Percentiles rank a stretch among this genome's conserved stretches.
Conservation (phyloP, 495 filamentous ascomycete species). For the Penicillium lividum region DNA sequence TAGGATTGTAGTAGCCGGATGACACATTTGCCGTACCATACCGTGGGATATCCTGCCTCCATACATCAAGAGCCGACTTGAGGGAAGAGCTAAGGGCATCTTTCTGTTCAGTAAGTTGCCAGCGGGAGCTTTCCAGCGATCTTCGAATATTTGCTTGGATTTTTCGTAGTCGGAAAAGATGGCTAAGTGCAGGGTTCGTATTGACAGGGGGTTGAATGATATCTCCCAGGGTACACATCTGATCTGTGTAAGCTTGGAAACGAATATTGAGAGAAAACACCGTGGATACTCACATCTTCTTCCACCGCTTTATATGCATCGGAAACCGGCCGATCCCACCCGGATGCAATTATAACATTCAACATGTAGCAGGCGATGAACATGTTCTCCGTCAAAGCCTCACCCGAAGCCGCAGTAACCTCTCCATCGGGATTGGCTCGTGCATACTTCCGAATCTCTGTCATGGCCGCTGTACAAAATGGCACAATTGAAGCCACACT, state of each 20-base stretch:
- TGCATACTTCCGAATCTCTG: slow-evolving; percentile 28
- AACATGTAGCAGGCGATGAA: slow-evolving; percentile 41
- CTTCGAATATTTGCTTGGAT: slow-evolving; percentile 35
- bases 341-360: slow-evolving; percentile 35
- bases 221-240: slow-evolving; percentile 32
- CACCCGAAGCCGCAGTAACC: slow-evolving; percentile 13
- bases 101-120: slow-evolving; percentile 17
- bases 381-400: slow-evolving; percentile 30
- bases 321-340: slow-evolving; percentile 36
- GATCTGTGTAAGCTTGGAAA: not conserved
- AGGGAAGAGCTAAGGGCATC: slow-evolving; percentile 20
- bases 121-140: slow-evolving; percentile 20
- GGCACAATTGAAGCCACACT: slow-evolving; percentile 35
- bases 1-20: slow-evolving; percentile 30
- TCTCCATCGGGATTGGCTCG: slow-evolving; percentile 16
- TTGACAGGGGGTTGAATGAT: slow-evolving; percentile 24
- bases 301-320: slow-evolving; percentile 30
- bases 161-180: slow-evolving; percentile 35
- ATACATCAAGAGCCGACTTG: slow-evolving; percentile 30
- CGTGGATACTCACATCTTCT: slow-evolving; percentile 30
- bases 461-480: slow-evolving; percentile 34
- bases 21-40: slow-evolving; percentile 27
- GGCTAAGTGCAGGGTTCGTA: slow-evolving; percentile 28
- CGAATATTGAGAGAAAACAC: not conserved
- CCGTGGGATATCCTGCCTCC: slow-evolving; percentile 36